Evolutionary conservation across 352 stramenopile genomes (phyloP), one percentile per base, ranked within the genome.

Genomic region (Achlya hypogyna): DNA sequence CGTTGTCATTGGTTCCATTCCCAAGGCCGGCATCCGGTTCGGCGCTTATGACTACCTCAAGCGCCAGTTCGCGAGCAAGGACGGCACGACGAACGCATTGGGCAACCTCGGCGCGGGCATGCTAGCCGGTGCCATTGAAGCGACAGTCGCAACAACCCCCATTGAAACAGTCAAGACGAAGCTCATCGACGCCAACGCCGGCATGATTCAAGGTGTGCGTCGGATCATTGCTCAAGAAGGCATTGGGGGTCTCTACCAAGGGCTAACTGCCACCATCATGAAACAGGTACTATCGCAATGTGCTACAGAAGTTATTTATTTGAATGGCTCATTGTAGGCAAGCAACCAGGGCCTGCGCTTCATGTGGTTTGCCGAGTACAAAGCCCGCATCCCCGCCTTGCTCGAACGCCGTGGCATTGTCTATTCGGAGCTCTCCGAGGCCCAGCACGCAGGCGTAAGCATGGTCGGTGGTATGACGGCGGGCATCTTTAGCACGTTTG

Each of bases 111-210:
- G 89, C 1, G 93, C 96, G 0, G 96, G 96, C 16, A 88, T 98
- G 67, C 83, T 84, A 14, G 96, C 96, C 4, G 96, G 96, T 23
- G 87, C 97, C 5, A 79, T 96, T 51, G 87, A 96, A 69, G 85
- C 90, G 53, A 83, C 94, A n/a, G 71, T 98, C 42, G 91, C 95
- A 63, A 97, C 98, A 4, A 98, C 96, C 29, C 96, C 96, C 65
- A 97, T 89, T 74, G 90, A 99, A 70, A 99, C 96, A 23, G 78
- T 99, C 6, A 99, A 98, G 70, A 99, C 96, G 28, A 98, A 98
- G 75, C 89, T 97, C 29, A 99, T 99, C 72, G 92, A 98, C 72
- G 78, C 95, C 5, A 98, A 99, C 69, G 82, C 85, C n/a, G 81
- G 89, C 6, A 88, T 98, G 74, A 75, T 95, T 63, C 65, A 84